Conservation (phyloP, 192 early-diverging fungal species). For the Funneliformis mosseae region DNA sequence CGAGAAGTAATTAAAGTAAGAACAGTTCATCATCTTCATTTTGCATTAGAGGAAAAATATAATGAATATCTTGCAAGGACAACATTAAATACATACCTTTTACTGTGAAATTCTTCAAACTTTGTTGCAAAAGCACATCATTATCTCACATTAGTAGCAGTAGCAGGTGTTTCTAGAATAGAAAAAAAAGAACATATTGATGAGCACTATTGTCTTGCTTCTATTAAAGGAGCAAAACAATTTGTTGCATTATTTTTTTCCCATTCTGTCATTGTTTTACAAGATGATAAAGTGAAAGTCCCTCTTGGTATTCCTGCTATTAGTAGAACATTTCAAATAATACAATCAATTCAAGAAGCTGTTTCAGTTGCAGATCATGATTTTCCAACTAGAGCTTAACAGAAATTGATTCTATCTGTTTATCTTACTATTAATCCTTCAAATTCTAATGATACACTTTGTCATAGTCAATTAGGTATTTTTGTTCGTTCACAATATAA, state of each 20-base stretch:
- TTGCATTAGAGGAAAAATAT: too few relatives aligned
- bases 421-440: too few relatives aligned
- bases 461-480: too few relatives aligned
- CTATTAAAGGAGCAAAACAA: not conserved
- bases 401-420: too few relatives aligned
- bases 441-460: too few relatives aligned
- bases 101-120: not conserved
- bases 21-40: not conserved
- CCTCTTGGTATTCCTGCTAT: not conserved
- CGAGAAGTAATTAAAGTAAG: slow-evolving; percentile 2
- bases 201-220: not conserved
- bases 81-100: not conserved
- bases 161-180: not conserved
- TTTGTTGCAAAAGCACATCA: not conserved
- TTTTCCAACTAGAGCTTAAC: too few relatives aligned
- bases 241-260: not conserved
- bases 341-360: too few relatives aligned
- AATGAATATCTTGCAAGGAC: too few relatives aligned
- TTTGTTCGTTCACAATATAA: too few relatives aligned
- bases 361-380: too few relatives aligned
- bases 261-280: not conserved
- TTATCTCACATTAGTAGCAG: not conserved
- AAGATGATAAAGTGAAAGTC: too few relatives aligned
- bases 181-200: not conserved
- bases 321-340: too few relatives aligned